phyloP scores from a whole-genome alignment of 176 grass and related monocot species.

The Cocos nucifera region DNA sequence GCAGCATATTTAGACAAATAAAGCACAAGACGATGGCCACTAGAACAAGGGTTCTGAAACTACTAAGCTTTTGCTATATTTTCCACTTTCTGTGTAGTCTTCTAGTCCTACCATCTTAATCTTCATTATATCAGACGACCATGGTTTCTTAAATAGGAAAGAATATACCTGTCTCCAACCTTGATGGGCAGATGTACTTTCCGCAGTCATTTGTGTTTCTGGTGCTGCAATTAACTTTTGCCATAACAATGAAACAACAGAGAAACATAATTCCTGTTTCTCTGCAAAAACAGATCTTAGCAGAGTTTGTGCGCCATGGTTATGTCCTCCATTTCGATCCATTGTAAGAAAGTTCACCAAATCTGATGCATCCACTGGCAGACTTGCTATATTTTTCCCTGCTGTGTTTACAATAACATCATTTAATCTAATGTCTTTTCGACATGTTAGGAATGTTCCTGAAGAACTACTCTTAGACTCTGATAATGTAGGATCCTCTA shows the following conservation, averaged over 20 bases:
- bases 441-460: slow-evolving; percentile 39
- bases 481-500: slow-evolving; percentile 37
- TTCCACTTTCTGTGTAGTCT: no score
- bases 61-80: no score
- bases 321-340: slow-evolving; percentile 85
- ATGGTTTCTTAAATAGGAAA: slow-evolving; percentile 10
- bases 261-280: slow-evolving; percentile 92
- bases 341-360: slow-evolving; percentile 95
- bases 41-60: no score
- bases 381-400: slow-evolving; percentile 52
- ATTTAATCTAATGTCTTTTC: slow-evolving; percentile 33
- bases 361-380: slow-evolving; percentile 87
- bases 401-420: slow-evolving; percentile 58
- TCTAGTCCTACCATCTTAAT: no score
- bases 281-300: slow-evolving; percentile 79
- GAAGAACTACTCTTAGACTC: slow-evolving; percentile 38
- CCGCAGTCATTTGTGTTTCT: slow-evolving; percentile 94
- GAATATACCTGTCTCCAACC: slow-evolving; percentile 89
- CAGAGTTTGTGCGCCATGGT: slow-evolving; percentile 59
- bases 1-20: no score
- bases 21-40: no score
- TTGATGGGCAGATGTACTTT: slow-evolving; percentile 99
- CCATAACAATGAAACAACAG: slow-evolving; percentile 95
- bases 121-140: background rate
- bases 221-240: slow-evolving; percentile 88